Percentiles rank a stretch among this genome's conserved stretches.
Conservation (phyloP, 306 rosid species). For the Quillaja saponaria region DNA sequence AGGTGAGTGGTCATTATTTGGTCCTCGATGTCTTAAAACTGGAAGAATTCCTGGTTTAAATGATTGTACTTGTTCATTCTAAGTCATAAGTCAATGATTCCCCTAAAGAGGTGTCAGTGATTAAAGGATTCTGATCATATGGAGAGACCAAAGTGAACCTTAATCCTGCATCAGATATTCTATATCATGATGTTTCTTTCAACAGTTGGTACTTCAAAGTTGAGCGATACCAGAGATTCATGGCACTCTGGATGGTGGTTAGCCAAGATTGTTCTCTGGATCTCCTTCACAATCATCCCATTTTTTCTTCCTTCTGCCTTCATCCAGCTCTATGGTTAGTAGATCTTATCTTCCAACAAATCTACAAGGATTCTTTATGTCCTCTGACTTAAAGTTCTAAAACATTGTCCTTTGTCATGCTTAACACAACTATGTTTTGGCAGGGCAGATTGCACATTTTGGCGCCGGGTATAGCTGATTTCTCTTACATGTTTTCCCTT, state of each 20-base stretch:
- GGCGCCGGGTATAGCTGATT: slow-evolving; percentile 80
- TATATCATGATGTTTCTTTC: slow-evolving; percentile 82
- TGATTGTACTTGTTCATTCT: too few relatives aligned
- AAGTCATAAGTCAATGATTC: too few relatives aligned
- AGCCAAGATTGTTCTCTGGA: slow-evolving; percentile 65
- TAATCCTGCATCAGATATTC: slow-evolving; percentile 63
- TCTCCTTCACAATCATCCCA: slow-evolving; percentile 53
- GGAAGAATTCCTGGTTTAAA: too few relatives aligned
- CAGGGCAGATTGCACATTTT: slow-evolving; percentile 85
- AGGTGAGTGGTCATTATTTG: too few relatives aligned
- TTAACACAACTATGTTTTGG: slow-evolving; percentile 27
- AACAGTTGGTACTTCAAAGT: slow-evolving; percentile 68
- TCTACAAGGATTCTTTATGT: slow-evolving; percentile 17
- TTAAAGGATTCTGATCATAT: too few relatives aligned
- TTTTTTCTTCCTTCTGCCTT: slow-evolving; percentile 75
- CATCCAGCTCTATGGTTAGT: slow-evolving; percentile 85
- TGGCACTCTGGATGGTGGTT: slow-evolving; percentile 99
- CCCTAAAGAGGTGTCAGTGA: too few relatives aligned
- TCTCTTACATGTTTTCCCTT: slow-evolving; percentile 16
- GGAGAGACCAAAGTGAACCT: slow-evolving; percentile 42
- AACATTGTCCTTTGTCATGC: slow-evolving; percentile 18
- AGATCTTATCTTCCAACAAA: slow-evolving; percentile 22
- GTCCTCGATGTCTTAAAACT: too few relatives aligned
- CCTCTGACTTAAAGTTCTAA: slow-evolving; percentile 12
- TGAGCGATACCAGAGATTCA: slow-evolving; percentile 54